phyloP scores from a whole-genome alignment of 2,329 filamentous ascomycete genomes.

The Microsporum audouinii region DNA sequence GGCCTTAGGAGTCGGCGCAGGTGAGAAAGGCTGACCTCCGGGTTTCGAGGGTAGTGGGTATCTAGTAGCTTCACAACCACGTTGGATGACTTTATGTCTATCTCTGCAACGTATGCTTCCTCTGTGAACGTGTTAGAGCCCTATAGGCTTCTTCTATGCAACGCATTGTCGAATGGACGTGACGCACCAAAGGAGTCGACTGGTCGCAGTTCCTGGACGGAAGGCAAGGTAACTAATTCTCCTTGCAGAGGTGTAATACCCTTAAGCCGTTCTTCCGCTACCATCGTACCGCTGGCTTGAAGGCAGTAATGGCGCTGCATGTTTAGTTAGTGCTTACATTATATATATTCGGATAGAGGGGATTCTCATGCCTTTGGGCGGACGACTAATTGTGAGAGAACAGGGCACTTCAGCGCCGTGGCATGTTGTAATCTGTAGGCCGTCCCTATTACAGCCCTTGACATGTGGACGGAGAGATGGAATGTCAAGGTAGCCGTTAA shows the following conservation, averaged over 20 bases:
- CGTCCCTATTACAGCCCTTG: background rate
- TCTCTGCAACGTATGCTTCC: slow-evolving; percentile 35
- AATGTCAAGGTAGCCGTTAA: too few relatives aligned
- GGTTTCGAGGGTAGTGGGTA: slow-evolving; percentile 25
- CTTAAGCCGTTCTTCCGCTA: slow-evolving; percentile 11
- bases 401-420: background rate
- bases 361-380: background rate
- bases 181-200: slow-evolving; percentile 32
- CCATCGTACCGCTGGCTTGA: background rate
- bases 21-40: slow-evolving; percentile 25
- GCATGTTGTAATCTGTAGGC: background rate
- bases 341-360: background rate
- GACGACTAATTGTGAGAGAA: background rate
- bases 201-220: slow-evolving; percentile 34
- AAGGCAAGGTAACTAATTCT: slow-evolving; percentile 31
- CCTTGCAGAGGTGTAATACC: slow-evolving; percentile 24
- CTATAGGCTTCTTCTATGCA: background rate
- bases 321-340: background rate
- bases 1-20: slow-evolving; percentile 33
- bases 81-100: slow-evolving; percentile 34
- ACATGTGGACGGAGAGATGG: background rate
- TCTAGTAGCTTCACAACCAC: slow-evolving; percentile 37
- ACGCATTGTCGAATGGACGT: background rate
- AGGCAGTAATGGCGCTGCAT: background rate
- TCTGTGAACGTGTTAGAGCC: slow-evolving; percentile 20